Percentiles rank a stretch among this genome's conserved stretches.
Evolutionary conservation across 805 yeast species (phyloP).

Genomic region (Candida verbasci): DNA sequence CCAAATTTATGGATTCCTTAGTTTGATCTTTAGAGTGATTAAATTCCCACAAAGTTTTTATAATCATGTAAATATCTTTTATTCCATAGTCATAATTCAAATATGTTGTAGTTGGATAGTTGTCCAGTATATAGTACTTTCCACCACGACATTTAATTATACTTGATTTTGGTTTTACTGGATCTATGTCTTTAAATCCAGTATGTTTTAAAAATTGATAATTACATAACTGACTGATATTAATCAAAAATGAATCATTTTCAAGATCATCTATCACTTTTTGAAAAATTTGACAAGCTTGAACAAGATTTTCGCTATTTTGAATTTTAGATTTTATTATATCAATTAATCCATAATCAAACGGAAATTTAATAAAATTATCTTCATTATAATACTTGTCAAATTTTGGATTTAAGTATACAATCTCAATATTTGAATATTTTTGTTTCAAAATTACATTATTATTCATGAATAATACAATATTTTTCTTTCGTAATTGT

Average conservation of each 20-base stretch:
- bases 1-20: too few species aligned
- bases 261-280: slow-evolving; percentile 1
- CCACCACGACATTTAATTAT: background rate
- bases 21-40: too few species aligned
- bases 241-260: slow-evolving; percentile 2
- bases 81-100: slow-evolving; percentile 8
- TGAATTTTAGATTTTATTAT: slow-evolving; percentile 4
- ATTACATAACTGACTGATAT: slow-evolving; percentile 6
- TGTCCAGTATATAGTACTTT: background rate
- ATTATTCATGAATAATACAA: slow-evolving; percentile 7
- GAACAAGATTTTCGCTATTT: background rate
- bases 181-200: background rate
- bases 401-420: slow-evolving; percentile 5
- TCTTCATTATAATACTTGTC: slow-evolving; percentile 4
- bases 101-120: background rate
- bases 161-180: background rate
- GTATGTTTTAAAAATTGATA: background rate
- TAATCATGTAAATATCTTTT: slow-evolving; percentile 6
- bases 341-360: slow-evolving; percentile 9
- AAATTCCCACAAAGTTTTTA: too few species aligned
- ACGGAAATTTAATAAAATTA: slow-evolving; percentile 3
- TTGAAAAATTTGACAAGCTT: slow-evolving; percentile 1
- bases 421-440: slow-evolving; percentile 9
- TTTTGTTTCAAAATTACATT: slow-evolving; percentile 1
- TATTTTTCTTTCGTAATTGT: slow-evolving; percentile 4